phyloP scores from a whole-genome alignment of 2,329 filamentous ascomycete species.

The Fusarium sp. region DNA sequence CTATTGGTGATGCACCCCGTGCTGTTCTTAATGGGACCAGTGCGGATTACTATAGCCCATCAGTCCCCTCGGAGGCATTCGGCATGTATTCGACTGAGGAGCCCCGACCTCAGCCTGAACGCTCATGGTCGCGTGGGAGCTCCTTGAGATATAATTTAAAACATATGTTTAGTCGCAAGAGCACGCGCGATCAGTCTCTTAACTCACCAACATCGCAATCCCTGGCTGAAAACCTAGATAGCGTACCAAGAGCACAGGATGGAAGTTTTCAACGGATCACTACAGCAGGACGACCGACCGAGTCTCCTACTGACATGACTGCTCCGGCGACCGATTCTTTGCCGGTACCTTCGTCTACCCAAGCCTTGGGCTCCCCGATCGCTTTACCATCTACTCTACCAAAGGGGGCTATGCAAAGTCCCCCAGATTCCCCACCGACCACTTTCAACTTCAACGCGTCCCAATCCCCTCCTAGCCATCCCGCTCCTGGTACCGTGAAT shows the following conservation, averaged over 20 bases:
- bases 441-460: constrained; percentile 37
- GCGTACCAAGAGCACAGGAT: constrained; percentile 16
- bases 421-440: constrained; percentile 39
- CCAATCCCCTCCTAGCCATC: constrained; percentile 44
- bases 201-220: constrained; percentile 39
- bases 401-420: constrained; percentile 33
- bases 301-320: constrained; percentile 45
- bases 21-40: constrained; percentile 48
- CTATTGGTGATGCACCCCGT: constrained; percentile 41
- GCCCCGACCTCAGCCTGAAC: constrained; percentile 36
- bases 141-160: constrained; percentile 49
- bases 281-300: constrained; percentile 36
- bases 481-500: constrained; percentile 59
- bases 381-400: constrained; percentile 20
- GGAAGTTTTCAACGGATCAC: constrained; percentile 35
- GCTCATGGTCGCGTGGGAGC: constrained; percentile 45
- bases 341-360: constrained; percentile 19
- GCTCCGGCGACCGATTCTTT: constrained; percentile 22
- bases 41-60: constrained; percentile 53
- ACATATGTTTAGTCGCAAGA: constrained; percentile 48
- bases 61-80: constrained; percentile 52
- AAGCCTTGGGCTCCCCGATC: constrained; percentile 37
- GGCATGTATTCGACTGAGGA: constrained; percentile 47
- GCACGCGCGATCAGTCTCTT: constrained; percentile 43
- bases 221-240: constrained; percentile 27